Base-by-base conservation (phyloP, 129 eudicot genomes). In the Sambucus nigra region DNA sequence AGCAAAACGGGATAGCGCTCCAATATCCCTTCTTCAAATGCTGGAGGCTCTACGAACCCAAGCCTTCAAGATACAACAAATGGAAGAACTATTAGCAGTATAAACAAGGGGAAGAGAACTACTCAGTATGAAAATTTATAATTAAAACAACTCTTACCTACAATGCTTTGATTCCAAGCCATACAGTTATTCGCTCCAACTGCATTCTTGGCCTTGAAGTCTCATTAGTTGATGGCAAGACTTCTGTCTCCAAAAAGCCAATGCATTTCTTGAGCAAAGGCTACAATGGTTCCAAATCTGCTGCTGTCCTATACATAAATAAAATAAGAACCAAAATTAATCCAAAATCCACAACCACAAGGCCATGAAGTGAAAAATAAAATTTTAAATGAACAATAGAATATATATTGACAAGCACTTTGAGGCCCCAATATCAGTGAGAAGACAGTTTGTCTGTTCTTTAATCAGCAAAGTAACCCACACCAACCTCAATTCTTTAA, bases 81-180 rank as follows among this genome's bases (percentile, higher is more conserved):
- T 44, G 59, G 47, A 54, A 58, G 35, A 59, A 42, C 48, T 7
- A 77, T 59, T 23, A 69, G 47, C 49, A 26, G 64, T 7, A 20
- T 31, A 65, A 45, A 40, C 49, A 29, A 1, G 39, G 22, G 25
- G 47, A 63, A 24, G n/a, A 52, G 10, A 59, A 57, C 52, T 18
- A 17, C n/a, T n/a, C n/a, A n/a, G n/a, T 41, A 15, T 57, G n/a
- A 59, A 51, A 68, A 31, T 31, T 44, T 5, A 44, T 22, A 51
- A 62, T 65, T 44, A 52, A 58, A 59, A 38, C 68, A 66, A 69
- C 69, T 70, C 60, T 67, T 78, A 72, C 98, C 65, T 85, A 91
- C 98, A 91, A 70, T 77, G 98, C 75, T 78, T 91, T 91, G 68
- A 91, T 77, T 59, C 98, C 98, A 67, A 85, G 84, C 98, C 98